These are phyloP conservation scores for Ilyonectria sp. DNA, from an alignment of 2,329 filamentous ascomycete species.

Conservation along the genomic window DNA sequence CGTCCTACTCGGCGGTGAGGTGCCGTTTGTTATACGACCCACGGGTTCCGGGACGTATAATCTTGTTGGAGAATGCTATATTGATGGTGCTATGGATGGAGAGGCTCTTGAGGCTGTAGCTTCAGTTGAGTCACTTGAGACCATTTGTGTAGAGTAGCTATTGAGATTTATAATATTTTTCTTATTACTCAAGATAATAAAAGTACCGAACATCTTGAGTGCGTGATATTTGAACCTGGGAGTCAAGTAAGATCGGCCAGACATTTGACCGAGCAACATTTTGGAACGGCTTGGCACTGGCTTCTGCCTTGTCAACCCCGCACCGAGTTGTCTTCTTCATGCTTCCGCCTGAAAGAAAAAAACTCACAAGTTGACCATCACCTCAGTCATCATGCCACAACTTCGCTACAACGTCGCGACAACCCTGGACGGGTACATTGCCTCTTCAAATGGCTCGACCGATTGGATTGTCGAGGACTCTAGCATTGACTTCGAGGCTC, in stretches of 20 bases:
- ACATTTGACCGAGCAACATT: background rate
- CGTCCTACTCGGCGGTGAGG: background rate
- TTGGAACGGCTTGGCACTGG: background rate
- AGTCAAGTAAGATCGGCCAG: background rate
- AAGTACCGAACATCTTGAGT: no score
- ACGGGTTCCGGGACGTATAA: background rate
- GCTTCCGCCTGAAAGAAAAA: background rate
- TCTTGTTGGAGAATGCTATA: background rate
- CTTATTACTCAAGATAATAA: no score
- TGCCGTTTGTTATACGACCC: background rate
- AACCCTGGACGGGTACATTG: slow-evolving; percentile 55
- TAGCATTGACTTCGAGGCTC: slow-evolving; percentile 51
- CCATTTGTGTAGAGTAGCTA: background rate
- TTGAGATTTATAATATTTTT: no score
- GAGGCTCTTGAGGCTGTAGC: background rate
- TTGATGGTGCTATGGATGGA: background rate
- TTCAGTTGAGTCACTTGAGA: background rate
- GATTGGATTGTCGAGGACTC: slow-evolving; percentile 52
- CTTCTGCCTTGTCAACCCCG: background rate
- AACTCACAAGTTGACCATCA: no score
- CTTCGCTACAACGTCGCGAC: slow-evolving; percentile 54
- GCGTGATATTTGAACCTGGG: no score
- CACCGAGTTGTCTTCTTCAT: background rate
- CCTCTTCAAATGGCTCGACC: slow-evolving; percentile 48
- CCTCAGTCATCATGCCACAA: slow-evolving; percentile 31